These are phyloP conservation scores for Ogataea parapolymorpha DNA, from an alignment of 805 yeast genomes.

Conservation along the genomic window DNA sequence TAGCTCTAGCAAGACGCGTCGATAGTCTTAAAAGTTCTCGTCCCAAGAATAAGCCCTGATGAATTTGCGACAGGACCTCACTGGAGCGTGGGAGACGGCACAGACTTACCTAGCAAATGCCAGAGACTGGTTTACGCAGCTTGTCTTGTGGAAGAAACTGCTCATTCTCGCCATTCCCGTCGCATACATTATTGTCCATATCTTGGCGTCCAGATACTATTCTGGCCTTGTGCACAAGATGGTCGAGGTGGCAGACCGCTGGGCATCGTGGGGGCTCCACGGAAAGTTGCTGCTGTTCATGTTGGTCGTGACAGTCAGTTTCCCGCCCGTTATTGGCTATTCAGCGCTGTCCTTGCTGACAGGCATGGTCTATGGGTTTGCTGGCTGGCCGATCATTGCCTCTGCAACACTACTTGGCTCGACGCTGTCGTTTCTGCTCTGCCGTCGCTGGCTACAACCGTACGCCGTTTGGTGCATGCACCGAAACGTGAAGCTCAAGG, in stretches of 20 bases:
- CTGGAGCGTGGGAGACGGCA: background rate
- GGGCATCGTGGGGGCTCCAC: slow-evolving; percentile 29
- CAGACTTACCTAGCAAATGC: background rate
- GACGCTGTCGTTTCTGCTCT: slow-evolving; percentile 64
- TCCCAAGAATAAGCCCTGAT: background rate
- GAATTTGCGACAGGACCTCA: background rate
- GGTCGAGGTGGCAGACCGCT: slow-evolving; percentile 43
- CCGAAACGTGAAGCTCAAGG: slow-evolving; percentile 62
- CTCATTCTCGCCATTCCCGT: slow-evolving; percentile 11
- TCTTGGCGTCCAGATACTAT: slow-evolving; percentile 34
- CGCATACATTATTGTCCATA: slow-evolving; percentile 13
- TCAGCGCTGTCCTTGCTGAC: slow-evolving; percentile 60
- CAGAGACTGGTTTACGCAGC: background rate
- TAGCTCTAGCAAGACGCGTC: slow-evolving; percentile 3
- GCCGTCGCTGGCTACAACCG: slow-evolving; percentile 53
- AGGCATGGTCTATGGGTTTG: slow-evolving; percentile 83
- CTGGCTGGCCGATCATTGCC: slow-evolving; percentile 80
- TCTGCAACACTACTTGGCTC: slow-evolving; percentile 71
- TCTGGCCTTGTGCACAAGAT: slow-evolving; percentile 34
- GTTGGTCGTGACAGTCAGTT: slow-evolving; percentile 63
- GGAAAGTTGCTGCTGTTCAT: slow-evolving; percentile 42
- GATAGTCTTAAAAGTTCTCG: slow-evolving; percentile 3
- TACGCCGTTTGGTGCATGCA: slow-evolving; percentile 61
- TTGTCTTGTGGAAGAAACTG: slow-evolving; percentile 7
- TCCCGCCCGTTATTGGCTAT: slow-evolving; percentile 90